Evolutionary conservation across 768 basidiomycete genomes (phyloP), one percentile per base, ranked within the genome.

Genomic region (Lanmaoa pseudosensibilis): DNA sequence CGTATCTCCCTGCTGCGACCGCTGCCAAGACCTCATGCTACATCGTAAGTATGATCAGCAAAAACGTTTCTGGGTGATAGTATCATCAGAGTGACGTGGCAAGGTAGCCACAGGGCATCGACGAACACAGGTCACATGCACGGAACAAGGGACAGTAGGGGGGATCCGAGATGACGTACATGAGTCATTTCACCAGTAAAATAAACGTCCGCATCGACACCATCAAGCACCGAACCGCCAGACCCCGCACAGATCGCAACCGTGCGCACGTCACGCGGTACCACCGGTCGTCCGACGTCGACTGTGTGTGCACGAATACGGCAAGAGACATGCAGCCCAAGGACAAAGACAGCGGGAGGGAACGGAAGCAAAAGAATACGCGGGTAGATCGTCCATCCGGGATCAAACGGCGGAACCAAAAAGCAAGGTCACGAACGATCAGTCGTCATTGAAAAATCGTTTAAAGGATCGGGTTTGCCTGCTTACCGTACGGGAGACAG

Each of bases 111-210:
- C 27, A 51, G 45, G 32, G 41, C n/a, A 39, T 16, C 27, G 45
- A 61, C 23, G 50, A 15, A 48, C 25, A 19, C 30, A 39, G n/a
- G 25, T 10, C 38, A 34, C n/a, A 62, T 51, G 54, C 25, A n/a
- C n/a, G n/a, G n/a, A n/a, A n/a, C 37, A 36, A 33, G n/a, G 39
- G 23, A 19, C 1, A 10, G 16, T 5, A 61, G 65, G 60, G n/a
- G 53, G 58, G 59, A 60, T 54, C 30, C 11, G 36, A 56, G 56
- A 60, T 47, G 60, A 72, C 84, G 50, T 72, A 93, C 92, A 73
- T 96, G 94, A 19, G 81, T 71, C 90, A 95, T 91, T 75, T 98
- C 94, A 10, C 96, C 96, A 3, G 96, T 98, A 65, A 94, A 79
- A 71, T 90, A 93, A 25, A 94, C 82, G 71, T 97, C 94, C 38